A percentile compares a stretch with the other conserved stretches of the same genome.
Evolutionary conservation across 176 grass and related monocot genomes (phyloP).

Genomic region (Poa pratensis): DNA sequence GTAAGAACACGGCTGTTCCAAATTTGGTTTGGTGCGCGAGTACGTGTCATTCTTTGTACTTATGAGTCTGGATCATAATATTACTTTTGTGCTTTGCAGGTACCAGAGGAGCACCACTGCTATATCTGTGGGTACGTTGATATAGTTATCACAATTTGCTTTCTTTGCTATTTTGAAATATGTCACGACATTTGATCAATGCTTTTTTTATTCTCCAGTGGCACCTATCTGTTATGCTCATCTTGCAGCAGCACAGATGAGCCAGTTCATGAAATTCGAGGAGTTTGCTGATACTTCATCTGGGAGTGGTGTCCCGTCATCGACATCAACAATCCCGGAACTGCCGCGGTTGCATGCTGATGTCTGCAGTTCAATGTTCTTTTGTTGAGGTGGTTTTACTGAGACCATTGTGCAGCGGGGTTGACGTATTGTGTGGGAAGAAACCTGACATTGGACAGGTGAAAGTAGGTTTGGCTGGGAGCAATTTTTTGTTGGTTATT

Average conservation of each 20-base stretch:
- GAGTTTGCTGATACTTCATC: conserved; percentile 61
- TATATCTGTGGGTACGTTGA: conserved; percentile 70
- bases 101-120: conserved; percentile 99
- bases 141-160: not conserved
- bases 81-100: conserved; percentile 46
- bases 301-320: conserved; percentile 47
- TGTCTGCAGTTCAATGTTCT: conserved; percentile 92
- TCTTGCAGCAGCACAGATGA: conserved; percentile 79
- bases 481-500: conserved; percentile 4
- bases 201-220: conserved; percentile 57
- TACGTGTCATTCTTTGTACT: not conserved
- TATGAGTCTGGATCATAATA: not conserved
- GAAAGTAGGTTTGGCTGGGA: conserved; percentile 20
- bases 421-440: conserved; percentile 27
- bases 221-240: conserved; percentile 91
- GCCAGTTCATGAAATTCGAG: conserved; percentile 86
- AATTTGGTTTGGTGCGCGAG: not conserved
- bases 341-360: conserved; percentile 74
- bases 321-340: conserved; percentile 56
- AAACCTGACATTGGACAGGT: conserved; percentile 23
- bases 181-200: conserved; percentile 16
- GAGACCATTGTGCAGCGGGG: not conserved
- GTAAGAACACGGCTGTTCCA: conserved; percentile 51
- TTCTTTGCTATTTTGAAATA: conserved; percentile 1
- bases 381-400: conserved; percentile 59